Percentiles rank a stretch among this genome's conserved stretches.
Evolutionary conservation across 1,139 yeast genomes (phyloP).

Genomic region (Candida tetrigidarum): DNA sequence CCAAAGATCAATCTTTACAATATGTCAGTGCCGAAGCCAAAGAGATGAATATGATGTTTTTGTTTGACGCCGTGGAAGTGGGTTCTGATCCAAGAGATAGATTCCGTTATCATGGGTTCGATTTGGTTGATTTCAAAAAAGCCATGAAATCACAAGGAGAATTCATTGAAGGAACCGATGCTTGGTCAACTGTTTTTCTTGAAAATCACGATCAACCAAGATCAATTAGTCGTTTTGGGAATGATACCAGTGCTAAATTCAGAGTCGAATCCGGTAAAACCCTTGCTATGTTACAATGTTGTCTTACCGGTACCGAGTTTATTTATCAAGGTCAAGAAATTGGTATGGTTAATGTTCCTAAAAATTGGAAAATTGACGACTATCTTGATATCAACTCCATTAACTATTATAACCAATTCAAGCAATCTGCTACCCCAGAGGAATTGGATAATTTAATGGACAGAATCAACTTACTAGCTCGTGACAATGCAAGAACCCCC

Average conservation of each 20-base stretch:
- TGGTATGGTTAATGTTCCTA: conserved; percentile 54
- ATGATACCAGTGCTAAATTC: conserved; percentile 38
- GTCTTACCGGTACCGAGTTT: conserved; percentile 59
- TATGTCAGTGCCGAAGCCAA: conserved; percentile 51
- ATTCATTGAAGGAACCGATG: conserved; percentile 52
- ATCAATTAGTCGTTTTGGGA: conserved; percentile 54
- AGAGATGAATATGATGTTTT: conserved; percentile 56
- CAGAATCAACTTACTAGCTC: conserved; percentile 38
- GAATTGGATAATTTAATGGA: conserved; percentile 32
- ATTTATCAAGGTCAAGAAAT: conserved; percentile 65
- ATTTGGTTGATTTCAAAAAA: conserved; percentile 44
- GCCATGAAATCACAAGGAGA: conserved; percentile 36
- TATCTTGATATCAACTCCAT: conserved; percentile 54
- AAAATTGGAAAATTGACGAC: conserved; percentile 49
- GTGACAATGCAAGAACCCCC: conserved; percentile 62
- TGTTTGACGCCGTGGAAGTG: conserved; percentile 49
- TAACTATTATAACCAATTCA: conserved; percentile 42
- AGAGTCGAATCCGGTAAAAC: conserved; percentile 46
- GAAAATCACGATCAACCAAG: conserved; percentile 67
- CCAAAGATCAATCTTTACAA: conserved; percentile 44
- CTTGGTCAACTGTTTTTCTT: conserved; percentile 57
- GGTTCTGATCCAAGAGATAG: conserved; percentile 40
- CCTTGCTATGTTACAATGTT: conserved; percentile 46
- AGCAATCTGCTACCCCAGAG: conserved; percentile 26
- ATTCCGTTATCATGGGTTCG: conserved; percentile 35